phyloP scores from a whole-genome alignment of 495 filamentous ascomycete species.

The Penicillium pulvis region DNA sequence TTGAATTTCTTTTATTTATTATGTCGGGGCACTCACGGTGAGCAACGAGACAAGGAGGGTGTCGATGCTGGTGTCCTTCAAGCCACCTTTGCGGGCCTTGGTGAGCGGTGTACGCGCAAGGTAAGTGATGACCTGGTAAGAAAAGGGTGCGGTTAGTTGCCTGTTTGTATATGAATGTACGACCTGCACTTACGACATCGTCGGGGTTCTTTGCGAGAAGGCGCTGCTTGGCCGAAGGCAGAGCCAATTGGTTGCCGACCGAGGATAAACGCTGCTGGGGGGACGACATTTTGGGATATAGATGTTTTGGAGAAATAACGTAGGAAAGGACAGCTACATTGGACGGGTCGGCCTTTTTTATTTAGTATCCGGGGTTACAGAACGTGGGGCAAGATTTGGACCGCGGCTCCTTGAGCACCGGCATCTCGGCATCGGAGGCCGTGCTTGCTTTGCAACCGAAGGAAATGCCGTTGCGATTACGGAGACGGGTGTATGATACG shows the following conservation, averaged over 20 bases:
- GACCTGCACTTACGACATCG: slow-evolving; percentile 42
- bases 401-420: slow-evolving; percentile 16
- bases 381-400: slow-evolving; percentile 18
- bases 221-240: slow-evolving; percentile 35
- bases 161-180: neutral
- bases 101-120: slow-evolving; percentile 77
- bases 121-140: slow-evolving; percentile 72
- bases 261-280: slow-evolving; percentile 45
- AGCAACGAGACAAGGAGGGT: slow-evolving; percentile 76
- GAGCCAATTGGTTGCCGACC: slow-evolving; percentile 42
- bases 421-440: neutral
- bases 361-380: slow-evolving; percentile 12
- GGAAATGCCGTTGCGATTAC: slow-evolving; percentile 30
- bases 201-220: slow-evolving; percentile 45
- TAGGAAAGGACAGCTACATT: slow-evolving; percentile 1
- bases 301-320: neutral
- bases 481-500: slow-evolving; percentile 32
- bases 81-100: slow-evolving; percentile 79
- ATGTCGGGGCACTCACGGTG: slow-evolving; percentile 54
- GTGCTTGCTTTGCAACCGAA: slow-evolving; percentile 21
- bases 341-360: slow-evolving; percentile 1
- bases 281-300: slow-evolving; percentile 38
- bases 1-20: neutral
- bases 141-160: slow-evolving; percentile 1
- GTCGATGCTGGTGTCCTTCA: slow-evolving; percentile 90